phyloP scores from a whole-genome alignment of 805 yeast species.

The Spathaspora hagerdaliae region DNA sequence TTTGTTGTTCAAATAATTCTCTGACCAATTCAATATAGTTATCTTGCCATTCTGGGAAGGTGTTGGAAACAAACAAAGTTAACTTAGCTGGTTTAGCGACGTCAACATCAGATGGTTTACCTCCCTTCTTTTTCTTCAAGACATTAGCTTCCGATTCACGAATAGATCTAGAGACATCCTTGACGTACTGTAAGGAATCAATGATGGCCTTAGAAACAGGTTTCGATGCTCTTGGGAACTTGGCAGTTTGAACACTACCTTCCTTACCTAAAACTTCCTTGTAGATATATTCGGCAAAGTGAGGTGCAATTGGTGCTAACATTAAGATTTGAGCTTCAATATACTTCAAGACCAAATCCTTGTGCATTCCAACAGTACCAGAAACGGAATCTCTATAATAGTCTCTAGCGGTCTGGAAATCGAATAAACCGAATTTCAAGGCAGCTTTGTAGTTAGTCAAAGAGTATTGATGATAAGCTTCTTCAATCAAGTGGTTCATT shows the following conservation, averaged over 20 bases:
- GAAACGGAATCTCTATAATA: conserved; percentile 80
- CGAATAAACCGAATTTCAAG: conserved; percentile 86
- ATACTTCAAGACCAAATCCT: conserved; percentile 73
- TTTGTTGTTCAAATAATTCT: conserved; percentile 61
- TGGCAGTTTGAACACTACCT: conserved; percentile 66
- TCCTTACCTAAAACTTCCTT: conserved; percentile 70
- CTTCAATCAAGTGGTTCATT: conserved; percentile 76
- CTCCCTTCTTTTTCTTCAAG: conserved; percentile 79
- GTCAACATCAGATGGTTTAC: conserved; percentile 72
- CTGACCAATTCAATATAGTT: conserved; percentile 65
- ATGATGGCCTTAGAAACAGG: conserved; percentile 59
- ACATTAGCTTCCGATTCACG: conserved; percentile 92
- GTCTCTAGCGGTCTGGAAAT: conserved; percentile 92
- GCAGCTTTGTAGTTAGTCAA: conserved; percentile 82
- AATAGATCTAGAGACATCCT: conserved; percentile 72
- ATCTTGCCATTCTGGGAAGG: conserved; percentile 75
- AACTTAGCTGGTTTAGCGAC: conserved; percentile 67
- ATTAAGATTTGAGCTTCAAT: conserved; percentile 83
- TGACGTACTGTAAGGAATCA: conserved; percentile 76
- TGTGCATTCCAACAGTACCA: conserved; percentile 67
- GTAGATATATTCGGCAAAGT: conserved; percentile 87
- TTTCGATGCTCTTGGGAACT: conserved; percentile 73
- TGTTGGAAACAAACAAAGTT: conserved; percentile 66
- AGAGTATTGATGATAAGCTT: conserved; percentile 66
- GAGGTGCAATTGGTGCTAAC: conserved; percentile 93